A percentile compares a stretch with the other conserved stretches of the same genome.
These are phyloP conservation scores for Micromonas pusilla DNA, from an alignment of 139 green algal species.

Conservation along the genomic window DNA sequence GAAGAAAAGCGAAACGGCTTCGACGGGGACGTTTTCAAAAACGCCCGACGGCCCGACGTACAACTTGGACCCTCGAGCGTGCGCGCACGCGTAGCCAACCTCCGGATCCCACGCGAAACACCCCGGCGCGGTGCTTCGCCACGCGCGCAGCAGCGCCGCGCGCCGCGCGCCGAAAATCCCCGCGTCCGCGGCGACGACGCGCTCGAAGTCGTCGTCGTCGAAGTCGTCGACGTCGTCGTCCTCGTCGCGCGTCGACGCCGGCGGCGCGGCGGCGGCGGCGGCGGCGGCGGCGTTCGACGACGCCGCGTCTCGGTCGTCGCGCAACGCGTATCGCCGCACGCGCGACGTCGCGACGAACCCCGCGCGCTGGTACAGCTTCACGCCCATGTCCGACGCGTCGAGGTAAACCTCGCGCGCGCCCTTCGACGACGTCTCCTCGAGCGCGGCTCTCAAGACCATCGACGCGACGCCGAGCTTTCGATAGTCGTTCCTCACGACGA, in stretches of 20 bases:
- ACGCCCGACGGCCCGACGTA: not conserved
- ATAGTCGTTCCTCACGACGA: conserved; percentile 1
- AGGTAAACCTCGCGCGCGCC: not conserved
- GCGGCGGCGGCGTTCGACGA: not conserved
- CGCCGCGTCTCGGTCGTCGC: too few species aligned
- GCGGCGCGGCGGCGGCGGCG: not conserved
- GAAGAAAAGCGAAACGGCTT: too few species aligned
- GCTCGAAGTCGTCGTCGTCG: not conserved
- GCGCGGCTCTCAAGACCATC: not conserved
- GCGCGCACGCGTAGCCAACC: not conserved
- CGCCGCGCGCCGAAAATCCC: not conserved
- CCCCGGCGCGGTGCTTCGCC: not conserved
- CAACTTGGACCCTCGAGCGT: not conserved
- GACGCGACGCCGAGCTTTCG: not conserved
- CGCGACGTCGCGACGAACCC: not conserved
- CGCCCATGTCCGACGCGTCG: not conserved
- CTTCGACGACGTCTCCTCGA: not conserved
- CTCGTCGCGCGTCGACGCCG: too few species aligned
- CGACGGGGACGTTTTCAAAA: too few species aligned
- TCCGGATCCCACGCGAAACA: not conserved
- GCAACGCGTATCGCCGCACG: not conserved
- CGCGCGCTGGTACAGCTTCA: not conserved
- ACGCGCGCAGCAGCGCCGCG: not conserved
- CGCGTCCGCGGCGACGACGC: not conserved
- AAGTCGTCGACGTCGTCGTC: not conserved